These are phyloP conservation scores for Xylaria sp. DNA, from an alignment of 2,329 filamentous ascomycete genomes.

Conservation along the genomic window DNA sequence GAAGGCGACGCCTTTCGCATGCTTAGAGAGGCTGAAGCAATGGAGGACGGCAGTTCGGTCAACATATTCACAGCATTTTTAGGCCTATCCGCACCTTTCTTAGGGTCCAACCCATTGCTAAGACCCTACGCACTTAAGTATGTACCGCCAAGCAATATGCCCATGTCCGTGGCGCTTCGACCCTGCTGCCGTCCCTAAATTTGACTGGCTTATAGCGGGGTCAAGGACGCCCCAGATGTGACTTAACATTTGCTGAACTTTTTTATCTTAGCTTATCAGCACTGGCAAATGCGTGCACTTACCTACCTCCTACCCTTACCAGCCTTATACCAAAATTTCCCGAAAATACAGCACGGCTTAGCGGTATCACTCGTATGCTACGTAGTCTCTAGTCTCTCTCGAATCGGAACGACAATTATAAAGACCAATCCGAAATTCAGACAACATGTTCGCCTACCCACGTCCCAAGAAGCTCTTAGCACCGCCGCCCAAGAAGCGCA, in stretches of 20 bases:
- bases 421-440: constrained; percentile 24
- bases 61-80: no score
- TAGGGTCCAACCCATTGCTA: no score
- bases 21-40: constrained; percentile 11
- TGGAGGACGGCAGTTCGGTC: no score
- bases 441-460: constrained; percentile 65
- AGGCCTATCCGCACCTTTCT: no score
- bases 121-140: no score
- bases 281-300: neutral
- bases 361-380: neutral
- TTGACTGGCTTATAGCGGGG: constrained; percentile 20
- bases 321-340: neutral
- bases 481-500: constrained; percentile 73
- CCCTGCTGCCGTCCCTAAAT: constrained; percentile 13
- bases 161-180: constrained; percentile 12
- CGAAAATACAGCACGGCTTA: neutral
- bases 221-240: neutral
- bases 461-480: constrained; percentile 69
- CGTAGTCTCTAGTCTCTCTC: neutral
- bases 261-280: constrained; percentile 28
- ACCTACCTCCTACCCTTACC: no score
- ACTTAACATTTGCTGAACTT: constrained; percentile 11
- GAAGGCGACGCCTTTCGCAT: constrained; percentile 15
- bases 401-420: neutral
- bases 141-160: neutral